phyloP scores from a whole-genome alignment of 2,329 filamentous ascomycete species.

The Xylaria sp. region DNA sequence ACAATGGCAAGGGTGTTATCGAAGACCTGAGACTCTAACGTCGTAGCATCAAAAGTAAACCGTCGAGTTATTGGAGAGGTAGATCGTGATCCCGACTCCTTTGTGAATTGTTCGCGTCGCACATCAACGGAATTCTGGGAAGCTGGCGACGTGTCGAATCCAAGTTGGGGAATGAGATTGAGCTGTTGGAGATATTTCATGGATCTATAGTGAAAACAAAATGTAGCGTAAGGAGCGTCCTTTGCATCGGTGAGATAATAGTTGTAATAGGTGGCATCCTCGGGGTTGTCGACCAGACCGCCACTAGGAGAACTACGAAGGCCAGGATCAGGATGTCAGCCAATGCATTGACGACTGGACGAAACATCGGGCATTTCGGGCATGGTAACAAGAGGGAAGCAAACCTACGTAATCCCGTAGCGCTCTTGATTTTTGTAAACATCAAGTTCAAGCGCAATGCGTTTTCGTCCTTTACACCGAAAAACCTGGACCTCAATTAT shows the following conservation, averaged over 20 bases:
- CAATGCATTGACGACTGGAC: background rate
- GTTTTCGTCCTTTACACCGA: constrained; percentile 54
- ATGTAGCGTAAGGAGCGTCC: constrained; percentile 58
- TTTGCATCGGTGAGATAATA: constrained; percentile 58
- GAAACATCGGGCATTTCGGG: background rate
- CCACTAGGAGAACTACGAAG: constrained; percentile 54
- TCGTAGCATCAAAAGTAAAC: constrained; percentile 28
- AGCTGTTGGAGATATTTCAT: constrained; percentile 55
- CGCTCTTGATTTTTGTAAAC: constrained; percentile 54
- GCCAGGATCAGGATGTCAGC: background rate
- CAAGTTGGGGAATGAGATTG: constrained; percentile 50
- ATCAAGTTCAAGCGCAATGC: constrained; percentile 49
- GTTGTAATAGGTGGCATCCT: constrained; percentile 57
- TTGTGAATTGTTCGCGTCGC: background rate
- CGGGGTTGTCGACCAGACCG: constrained; percentile 58
- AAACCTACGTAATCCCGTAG: constrained; percentile 59
- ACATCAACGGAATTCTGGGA: background rate
- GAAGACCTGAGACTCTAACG: constrained; percentile 24
- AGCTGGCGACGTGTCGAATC: constrained; percentile 12
- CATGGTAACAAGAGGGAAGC: constrained; percentile 7
- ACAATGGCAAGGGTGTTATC: constrained; percentile 4
- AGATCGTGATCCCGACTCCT: background rate
- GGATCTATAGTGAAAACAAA: constrained; percentile 63
- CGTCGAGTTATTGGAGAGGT: constrained; percentile 10
- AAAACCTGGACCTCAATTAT: constrained; percentile 60